phyloP scores from a whole-genome alignment of 768 basidiomycete genomes.

The Rhodosporidiobolus odoratus region DNA sequence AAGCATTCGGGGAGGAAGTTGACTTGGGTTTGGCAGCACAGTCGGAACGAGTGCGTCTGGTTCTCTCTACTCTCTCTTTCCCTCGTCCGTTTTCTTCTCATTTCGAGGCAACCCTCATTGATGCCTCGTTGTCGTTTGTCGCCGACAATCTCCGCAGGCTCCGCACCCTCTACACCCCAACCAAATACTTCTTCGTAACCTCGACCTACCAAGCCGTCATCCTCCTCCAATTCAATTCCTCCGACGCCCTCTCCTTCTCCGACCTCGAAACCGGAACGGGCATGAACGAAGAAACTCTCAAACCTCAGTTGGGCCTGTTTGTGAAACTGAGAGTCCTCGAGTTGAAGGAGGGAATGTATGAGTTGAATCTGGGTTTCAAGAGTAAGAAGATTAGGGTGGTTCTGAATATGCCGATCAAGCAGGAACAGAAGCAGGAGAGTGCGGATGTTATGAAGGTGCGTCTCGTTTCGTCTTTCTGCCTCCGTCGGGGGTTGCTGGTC shows the following conservation, averaged over 20 bases:
- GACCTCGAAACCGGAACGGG: conserved; percentile 75
- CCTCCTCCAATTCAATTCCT: conserved; percentile 86
- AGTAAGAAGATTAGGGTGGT: conserved; percentile 46
- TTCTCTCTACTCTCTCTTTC: background rate
- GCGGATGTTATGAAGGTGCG: conserved; percentile 76
- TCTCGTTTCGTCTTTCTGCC: background rate
- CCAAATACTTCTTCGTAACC: conserved; percentile 94
- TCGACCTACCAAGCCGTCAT: conserved; percentile 93
- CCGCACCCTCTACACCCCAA: conserved; percentile 81
- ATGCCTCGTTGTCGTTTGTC: background rate
- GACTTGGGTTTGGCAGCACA: conserved; percentile 98
- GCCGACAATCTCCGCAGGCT: conserved; percentile 47
- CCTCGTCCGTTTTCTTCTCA: background rate
- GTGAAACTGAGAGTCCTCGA: conserved; percentile 85
- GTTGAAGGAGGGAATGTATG: conserved; percentile 88
- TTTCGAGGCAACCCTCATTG: background rate
- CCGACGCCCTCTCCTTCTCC: conserved; percentile 74
- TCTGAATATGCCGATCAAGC: conserved; percentile 70
- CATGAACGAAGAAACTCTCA: conserved; percentile 66
- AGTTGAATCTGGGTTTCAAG: conserved; percentile 67
- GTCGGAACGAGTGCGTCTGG: conserved; percentile 67
- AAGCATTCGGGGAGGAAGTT: conserved; percentile 93
- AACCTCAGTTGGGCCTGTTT: conserved; percentile 58
- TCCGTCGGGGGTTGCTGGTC: no score
- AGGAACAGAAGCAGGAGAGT: conserved; percentile 86